These are phyloP conservation scores for Suillus subaureus DNA, from an alignment of 768 basidiomycete species.

Conservation along the genomic window DNA sequence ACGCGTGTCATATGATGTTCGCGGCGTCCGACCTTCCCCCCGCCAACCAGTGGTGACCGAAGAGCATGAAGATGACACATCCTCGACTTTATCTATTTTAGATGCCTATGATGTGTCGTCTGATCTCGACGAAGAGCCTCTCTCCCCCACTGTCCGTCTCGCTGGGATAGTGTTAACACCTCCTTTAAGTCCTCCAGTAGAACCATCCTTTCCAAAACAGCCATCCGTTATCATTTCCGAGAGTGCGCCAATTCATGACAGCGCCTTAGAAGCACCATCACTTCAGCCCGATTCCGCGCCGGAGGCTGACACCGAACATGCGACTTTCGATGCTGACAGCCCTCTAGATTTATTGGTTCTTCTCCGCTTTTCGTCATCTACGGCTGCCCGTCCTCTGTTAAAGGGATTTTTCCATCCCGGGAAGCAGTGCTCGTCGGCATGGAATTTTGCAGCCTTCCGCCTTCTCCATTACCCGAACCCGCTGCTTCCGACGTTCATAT, in stretches of 20 bases:
- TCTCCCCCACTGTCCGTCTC: conserved; percentile 11
- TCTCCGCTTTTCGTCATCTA: background rate
- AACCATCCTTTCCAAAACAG: background rate
- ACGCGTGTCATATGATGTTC: conserved; percentile 19
- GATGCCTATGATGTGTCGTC: conserved; percentile 20
- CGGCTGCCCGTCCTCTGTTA: background rate
- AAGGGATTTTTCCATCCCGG: background rate
- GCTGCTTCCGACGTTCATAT: background rate
- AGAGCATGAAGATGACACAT: conserved; percentile 26
- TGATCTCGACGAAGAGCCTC: conserved; percentile 9
- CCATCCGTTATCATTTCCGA: background rate
- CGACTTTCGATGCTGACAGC: background rate
- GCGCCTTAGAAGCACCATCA: background rate
- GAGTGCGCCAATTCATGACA: background rate
- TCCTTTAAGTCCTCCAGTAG: background rate
- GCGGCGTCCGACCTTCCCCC: conserved; percentile 14
- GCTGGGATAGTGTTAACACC: background rate
- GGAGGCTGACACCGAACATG: background rate
- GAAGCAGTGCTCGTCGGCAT: background rate
- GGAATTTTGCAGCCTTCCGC: background rate
- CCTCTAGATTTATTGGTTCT: background rate
- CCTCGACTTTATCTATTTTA: conserved; percentile 16
- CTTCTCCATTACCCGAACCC: background rate
- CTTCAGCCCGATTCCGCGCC: background rate
- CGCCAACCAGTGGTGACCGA: conserved; percentile 13